Evolutionary conservation across 2,329 filamentous ascomycete species (phyloP).

Genomic region (Pseudohalonectria lignicola): DNA sequence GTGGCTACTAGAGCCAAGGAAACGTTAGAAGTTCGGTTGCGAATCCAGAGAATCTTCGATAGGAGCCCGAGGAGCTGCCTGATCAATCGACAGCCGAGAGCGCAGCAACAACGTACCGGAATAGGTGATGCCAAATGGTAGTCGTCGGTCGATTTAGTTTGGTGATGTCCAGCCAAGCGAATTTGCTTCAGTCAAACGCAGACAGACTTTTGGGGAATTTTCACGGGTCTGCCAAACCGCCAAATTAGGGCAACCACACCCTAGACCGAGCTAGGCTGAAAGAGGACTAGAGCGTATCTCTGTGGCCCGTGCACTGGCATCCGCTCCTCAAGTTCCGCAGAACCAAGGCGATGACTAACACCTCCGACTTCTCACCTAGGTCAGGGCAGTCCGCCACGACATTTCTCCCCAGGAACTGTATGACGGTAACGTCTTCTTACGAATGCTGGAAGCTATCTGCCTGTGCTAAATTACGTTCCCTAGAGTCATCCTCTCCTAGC

Average conservation of each 20-base stretch:
- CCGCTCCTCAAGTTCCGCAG: neutral
- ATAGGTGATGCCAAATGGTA: neutral
- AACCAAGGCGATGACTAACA: too few species aligned
- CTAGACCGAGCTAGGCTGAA: neutral
- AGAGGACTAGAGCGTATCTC: neutral
- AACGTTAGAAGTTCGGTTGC: neutral
- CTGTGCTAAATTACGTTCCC: too few species aligned
- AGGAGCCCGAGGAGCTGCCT: too few species aligned
- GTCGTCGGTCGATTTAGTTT: slow-evolving; percentile 2
- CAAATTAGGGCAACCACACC: slow-evolving; percentile 2
- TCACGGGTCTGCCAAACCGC: neutral
- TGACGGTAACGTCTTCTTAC: too few species aligned
- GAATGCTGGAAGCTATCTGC: too few species aligned
- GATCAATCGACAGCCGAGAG: neutral
- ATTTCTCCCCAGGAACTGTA: too few species aligned
- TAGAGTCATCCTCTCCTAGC: too few species aligned
- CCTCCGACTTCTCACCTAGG: too few species aligned
- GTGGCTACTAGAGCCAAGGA: slow-evolving; percentile 34
- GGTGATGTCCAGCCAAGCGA: neutral
- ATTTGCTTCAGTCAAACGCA: neutral
- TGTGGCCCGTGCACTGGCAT: neutral
- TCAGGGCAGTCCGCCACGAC: too few species aligned
- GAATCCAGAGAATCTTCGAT: too few species aligned
- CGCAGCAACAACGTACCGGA: neutral
- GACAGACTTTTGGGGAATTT: neutral